Conservation (phyloP, 768 basidiomycete species). For the Inosperma sp. region DNA sequence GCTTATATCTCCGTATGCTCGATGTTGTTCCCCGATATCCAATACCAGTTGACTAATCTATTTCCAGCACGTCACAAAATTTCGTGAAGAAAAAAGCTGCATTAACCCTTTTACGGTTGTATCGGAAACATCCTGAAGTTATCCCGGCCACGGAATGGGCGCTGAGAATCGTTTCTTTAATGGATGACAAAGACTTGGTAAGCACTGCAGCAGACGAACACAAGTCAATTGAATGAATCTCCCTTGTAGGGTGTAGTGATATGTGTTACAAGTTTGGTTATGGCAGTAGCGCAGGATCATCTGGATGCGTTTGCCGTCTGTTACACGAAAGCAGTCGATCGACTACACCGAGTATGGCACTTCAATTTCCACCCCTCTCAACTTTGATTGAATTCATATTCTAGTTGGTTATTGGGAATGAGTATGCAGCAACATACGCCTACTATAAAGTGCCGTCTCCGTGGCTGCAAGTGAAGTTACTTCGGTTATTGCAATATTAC, state of each 20-base stretch:
- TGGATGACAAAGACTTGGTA: constrained; percentile 91
- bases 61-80: constrained; percentile 76
- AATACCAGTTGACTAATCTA: not conserved
- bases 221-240: not conserved
- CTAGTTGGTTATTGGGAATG: constrained; percentile 86
- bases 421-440: constrained; percentile 83
- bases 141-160: constrained; percentile 96
- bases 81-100: constrained; percentile 99
- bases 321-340: constrained; percentile 92
- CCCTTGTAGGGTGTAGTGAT: constrained; percentile 79
- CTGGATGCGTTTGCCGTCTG: constrained; percentile 87
- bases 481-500: constrained; percentile 92
- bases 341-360: constrained; percentile 66
- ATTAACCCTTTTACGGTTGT: constrained; percentile 84
- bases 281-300: constrained; percentile 92
- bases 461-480: constrained; percentile 95
- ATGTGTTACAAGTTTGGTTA: constrained; percentile 88
- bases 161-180: constrained; percentile 86
- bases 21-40: not conserved
- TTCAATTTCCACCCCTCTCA: not conserved
- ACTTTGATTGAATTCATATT: constrained; percentile 5
- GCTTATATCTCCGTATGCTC: constrained; percentile 84
- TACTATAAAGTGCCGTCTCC: constrained; percentile 98
- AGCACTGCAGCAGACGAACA: too few species aligned
- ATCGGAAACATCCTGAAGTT: constrained; percentile 93